Percentiles rank a stretch among this genome's conserved stretches.
Evolutionary conservation across 2,329 filamentous ascomycete species (phyloP).

Genomic region (Clonostachys byssicola): DNA sequence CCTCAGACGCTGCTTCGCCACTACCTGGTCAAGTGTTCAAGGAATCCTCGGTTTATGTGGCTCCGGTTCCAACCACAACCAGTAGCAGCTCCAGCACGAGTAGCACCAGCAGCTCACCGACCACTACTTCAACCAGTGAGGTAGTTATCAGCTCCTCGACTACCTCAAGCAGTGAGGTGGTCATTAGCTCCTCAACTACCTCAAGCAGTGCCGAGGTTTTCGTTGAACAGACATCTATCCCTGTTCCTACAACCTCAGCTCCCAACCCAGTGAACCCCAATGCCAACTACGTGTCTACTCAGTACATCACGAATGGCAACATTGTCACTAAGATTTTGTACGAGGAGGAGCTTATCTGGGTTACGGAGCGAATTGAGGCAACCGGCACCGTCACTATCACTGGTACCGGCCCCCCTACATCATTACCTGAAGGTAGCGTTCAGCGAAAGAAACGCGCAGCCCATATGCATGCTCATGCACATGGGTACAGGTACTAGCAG

Average conservation of each 20-base stretch:
- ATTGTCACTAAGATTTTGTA: conserved; percentile 53
- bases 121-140: background rate
- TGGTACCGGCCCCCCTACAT: conserved; percentile 10
- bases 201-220: background rate
- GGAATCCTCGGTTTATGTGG: conserved; percentile 13
- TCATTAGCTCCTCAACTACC: too few relatives aligned
- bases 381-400: conserved; percentile 34
- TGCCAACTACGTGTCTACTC: conserved; percentile 38
- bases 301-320: conserved; percentile 45
- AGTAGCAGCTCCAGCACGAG: background rate
- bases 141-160: background rate
- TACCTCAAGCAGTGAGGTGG: too few relatives aligned
- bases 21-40: conserved; percentile 40
- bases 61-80: conserved; percentile 9
- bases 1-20: conserved; percentile 21
- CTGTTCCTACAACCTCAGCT: conserved; percentile 6
- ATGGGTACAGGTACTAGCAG: too few relatives aligned
- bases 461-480: too few relatives aligned
- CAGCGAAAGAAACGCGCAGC: background rate
- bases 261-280: conserved; percentile 23
- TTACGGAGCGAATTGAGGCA: conserved; percentile 37
- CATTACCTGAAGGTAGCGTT: conserved; percentile 4
- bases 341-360: conserved; percentile 50
- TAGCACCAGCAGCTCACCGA: conserved; percentile 2
- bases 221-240: background rate